Evolutionary conservation across 192 early-diverging fungal genomes (phyloP), one percentile per base, ranked within the genome.

Genomic region (Allomyces macrogynus): DNA sequence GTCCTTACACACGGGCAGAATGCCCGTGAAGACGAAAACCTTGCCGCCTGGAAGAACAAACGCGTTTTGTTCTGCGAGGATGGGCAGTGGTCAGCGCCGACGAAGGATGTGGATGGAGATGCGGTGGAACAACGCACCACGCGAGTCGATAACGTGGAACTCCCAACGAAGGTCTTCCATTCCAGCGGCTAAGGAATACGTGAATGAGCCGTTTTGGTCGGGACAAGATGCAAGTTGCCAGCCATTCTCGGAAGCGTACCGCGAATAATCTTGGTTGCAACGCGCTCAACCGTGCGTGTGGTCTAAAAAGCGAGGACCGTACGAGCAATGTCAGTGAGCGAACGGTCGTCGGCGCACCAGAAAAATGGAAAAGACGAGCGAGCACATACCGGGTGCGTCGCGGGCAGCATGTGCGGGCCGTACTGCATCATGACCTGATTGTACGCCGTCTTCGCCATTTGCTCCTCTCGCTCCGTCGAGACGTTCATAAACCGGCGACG

Each of bases 21-120:
- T 82, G 7, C 95, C 95, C 24, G 90, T 90, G 67, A 96, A 98
- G 32, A 98, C 95, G 83, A 98, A 98, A 0, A 98, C 86, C 73
- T 93, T 92, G 42, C 91, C 91, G 43, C 90, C 91, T 1, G 95
- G 93, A 60, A 95, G 74, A 10, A 96, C 93, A 74, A 98, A 95
- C 5, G 95, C 95, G 73, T 96, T 98, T 67, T 73, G 78, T 71
- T 92, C 83, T 57, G 32, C 0, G 32, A 40, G 7, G 32, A 40
- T 7, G 7, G 32, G 7, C 7, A 40, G 32, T 7, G 32, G 3
- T 40, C 32, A 40, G 32, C 4, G 32, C 3, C n/a, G n/a, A n/a
- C n/a, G n/a, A n/a, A n/a, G n/a, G 4, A 40, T 40, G 32, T 0
- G 7, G 32, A n/a, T n/a, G n/a, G n/a, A n/a, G n/a, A n/a, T n/a